phyloP scores from a whole-genome alignment of 2,329 filamentous ascomycete species.

The Aureobasidium sp. region DNA sequence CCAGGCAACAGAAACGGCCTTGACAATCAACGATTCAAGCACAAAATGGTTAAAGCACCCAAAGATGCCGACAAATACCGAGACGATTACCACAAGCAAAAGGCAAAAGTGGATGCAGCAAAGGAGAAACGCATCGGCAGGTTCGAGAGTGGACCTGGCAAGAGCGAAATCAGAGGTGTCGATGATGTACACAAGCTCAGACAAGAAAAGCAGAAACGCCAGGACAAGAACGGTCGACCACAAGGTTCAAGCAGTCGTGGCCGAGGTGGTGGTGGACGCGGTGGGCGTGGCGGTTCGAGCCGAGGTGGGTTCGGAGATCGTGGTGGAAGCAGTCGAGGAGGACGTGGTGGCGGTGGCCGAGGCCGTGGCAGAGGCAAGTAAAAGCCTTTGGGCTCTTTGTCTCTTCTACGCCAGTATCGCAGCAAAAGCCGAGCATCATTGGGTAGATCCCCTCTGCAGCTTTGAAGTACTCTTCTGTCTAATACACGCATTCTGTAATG shows the following conservation, averaged over 20 bases:
- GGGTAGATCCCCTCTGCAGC: background rate
- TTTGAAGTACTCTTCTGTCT: background rate
- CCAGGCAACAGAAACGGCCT: conserved; percentile 23
- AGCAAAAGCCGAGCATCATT: background rate
- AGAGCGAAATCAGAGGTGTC: conserved; percentile 71
- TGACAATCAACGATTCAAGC: conserved; percentile 59
- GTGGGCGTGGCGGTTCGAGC: background rate
- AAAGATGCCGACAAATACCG: conserved; percentile 90
- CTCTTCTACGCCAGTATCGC: background rate
- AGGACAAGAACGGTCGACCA: conserved; percentile 83
- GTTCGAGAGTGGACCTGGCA: conserved; percentile 55
- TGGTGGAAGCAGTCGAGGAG: background rate
- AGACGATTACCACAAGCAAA: conserved; percentile 83
- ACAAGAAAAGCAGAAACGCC: conserved; percentile 66
- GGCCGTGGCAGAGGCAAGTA: background rate
- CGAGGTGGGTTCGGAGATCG: conserved; percentile 8
- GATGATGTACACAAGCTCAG: conserved; percentile 82
- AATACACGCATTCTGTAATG: background rate
- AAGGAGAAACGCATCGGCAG: conserved; percentile 72
- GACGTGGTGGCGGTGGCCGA: background rate
- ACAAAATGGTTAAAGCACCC: conserved; percentile 79
- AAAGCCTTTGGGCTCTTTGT: background rate
- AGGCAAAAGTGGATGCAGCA: conserved; percentile 82
- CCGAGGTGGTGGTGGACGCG: background rate
- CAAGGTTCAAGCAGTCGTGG: conserved; percentile 6